These are phyloP conservation scores for Arabidopsis lyrata DNA, from an alignment of 441 rosid species.

Conservation along the genomic window DNA sequence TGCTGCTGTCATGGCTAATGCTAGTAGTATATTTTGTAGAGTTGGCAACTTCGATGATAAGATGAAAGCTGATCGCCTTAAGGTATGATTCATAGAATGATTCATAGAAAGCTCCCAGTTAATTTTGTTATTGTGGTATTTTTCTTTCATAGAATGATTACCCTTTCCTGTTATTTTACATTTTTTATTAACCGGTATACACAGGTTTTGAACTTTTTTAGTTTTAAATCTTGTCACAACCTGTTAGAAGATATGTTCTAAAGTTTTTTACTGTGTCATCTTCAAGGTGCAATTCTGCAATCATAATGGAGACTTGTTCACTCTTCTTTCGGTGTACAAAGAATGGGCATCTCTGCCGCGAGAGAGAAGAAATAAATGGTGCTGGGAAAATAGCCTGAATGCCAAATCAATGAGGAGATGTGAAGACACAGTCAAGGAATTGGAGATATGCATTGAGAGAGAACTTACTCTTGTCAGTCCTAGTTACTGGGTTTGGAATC, in stretches of 20 bases:
- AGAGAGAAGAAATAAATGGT: slow-evolving; percentile 76
- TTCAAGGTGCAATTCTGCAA: slow-evolving; percentile 77
- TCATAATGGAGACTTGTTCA: slow-evolving; percentile 79
- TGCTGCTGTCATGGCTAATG: slow-evolving; percentile 92
- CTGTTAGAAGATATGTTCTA: slow-evolving; percentile 19
- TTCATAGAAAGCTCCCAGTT: slow-evolving; percentile 2
- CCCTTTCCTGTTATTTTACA: background rate
- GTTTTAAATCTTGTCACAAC: slow-evolving; percentile 9
- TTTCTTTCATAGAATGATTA: slow-evolving; percentile 17
- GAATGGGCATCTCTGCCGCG: slow-evolving; percentile 69
- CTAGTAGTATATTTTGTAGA: slow-evolving; percentile 91
- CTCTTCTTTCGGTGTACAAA: slow-evolving; percentile 82
- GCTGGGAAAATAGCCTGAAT: slow-evolving; percentile 94
- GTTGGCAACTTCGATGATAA: slow-evolving; percentile 77
- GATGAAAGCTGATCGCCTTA: slow-evolving; percentile 79
- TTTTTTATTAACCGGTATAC: background rate
- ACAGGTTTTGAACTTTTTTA: background rate
- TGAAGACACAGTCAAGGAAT: slow-evolving; percentile 74
- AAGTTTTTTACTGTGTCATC: slow-evolving; percentile 20
- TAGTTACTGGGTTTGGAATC: slow-evolving; percentile 72
- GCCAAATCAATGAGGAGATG: slow-evolving; percentile 95
- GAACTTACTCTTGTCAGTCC: slow-evolving; percentile 70
- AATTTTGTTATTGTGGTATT: background rate
- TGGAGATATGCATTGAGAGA: slow-evolving; percentile 67
- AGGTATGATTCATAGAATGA: slow-evolving; percentile 54